Conservation (phyloP, 2,329 filamentous ascomycete species). For the Verticillium nonalfalfae region DNA sequence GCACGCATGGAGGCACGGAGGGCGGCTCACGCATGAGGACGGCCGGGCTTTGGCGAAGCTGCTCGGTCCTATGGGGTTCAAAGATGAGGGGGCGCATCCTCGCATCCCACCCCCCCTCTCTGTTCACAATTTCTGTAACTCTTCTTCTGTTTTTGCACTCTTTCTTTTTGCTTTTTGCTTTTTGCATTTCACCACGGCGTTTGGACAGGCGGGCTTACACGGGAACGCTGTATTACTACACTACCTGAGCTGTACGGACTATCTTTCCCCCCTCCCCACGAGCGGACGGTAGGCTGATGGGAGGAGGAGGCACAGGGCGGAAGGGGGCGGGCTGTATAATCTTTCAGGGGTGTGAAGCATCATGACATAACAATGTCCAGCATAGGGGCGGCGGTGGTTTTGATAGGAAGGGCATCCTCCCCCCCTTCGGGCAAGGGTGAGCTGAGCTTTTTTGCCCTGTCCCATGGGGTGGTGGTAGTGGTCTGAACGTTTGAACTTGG, state of each 20-base stretch:
- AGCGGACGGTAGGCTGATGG: not conserved
- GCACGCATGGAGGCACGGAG: not conserved
- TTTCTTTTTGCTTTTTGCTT: too few relatives aligned
- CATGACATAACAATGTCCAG: too few relatives aligned
- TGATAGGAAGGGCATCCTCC: not conserved
- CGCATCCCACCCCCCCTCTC: too few relatives aligned
- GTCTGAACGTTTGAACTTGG: too few relatives aligned
- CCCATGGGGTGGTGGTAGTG: too few relatives aligned
- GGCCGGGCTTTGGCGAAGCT: too few relatives aligned
- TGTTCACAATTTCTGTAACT: not conserved
- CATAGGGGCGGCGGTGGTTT: not conserved
- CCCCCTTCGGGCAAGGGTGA: not conserved
- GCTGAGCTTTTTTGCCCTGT: not conserved
- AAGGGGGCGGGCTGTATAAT: too few relatives aligned
- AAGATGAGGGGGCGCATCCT: not conserved
- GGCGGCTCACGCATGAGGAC: not conserved
- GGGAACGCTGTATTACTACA: not conserved
- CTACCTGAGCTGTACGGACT: not conserved
- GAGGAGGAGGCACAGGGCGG: too few relatives aligned
- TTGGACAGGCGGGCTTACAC: not conserved
- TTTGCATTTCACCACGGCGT: not conserved
- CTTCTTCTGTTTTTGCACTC: too few relatives aligned
- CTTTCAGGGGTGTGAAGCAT: too few relatives aligned
- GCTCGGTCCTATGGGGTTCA: not conserved
- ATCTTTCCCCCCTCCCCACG: not conserved